A percentile compares a stretch with the other conserved stretches of the same genome.
phyloP scores from a whole-genome alignment of 2,329 filamentous ascomycete species.

The Alternaria incomplexa region DNA sequence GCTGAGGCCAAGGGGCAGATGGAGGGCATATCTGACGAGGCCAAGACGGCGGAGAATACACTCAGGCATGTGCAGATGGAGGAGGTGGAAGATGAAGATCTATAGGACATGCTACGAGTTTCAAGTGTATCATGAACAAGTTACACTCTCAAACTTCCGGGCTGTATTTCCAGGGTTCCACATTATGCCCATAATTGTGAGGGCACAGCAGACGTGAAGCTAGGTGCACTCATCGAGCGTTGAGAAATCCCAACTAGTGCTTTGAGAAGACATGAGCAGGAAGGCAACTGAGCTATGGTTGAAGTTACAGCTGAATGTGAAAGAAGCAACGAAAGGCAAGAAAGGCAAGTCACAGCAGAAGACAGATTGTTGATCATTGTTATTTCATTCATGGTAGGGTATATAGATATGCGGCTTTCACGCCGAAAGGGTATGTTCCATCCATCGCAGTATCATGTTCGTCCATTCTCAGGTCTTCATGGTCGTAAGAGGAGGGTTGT shows the following conservation, averaged over 20 bases:
- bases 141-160: neutral
- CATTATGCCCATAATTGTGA: too few relatives aligned
- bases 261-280: too few relatives aligned
- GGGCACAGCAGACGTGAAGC: too few relatives aligned
- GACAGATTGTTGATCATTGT: neutral
- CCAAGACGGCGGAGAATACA: slow-evolving; percentile 43
- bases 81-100: slow-evolving; percentile 55
- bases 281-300: too few relatives aligned
- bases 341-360: neutral
- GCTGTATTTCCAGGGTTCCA: too few relatives aligned
- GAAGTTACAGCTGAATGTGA: too few relatives aligned
- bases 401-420: slow-evolving; percentile 17
- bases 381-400: slow-evolving; percentile 25
- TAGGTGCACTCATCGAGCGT: too few relatives aligned
- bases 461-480: slow-evolving; percentile 11
- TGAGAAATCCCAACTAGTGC: too few relatives aligned
- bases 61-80: slow-evolving; percentile 53
- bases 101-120: slow-evolving; percentile 15
- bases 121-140: neutral
- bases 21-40: slow-evolving; percentile 37
- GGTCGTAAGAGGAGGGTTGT: neutral
- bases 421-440: slow-evolving; percentile 13
- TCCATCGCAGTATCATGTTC: slow-evolving; percentile 1
- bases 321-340: neutral
- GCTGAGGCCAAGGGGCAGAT: slow-evolving; percentile 45